Percentiles rank a stretch among this genome's conserved stretches.
Conservation (phyloP, 108 stramenopile genomes). For the Nitzschia palea region DNA sequence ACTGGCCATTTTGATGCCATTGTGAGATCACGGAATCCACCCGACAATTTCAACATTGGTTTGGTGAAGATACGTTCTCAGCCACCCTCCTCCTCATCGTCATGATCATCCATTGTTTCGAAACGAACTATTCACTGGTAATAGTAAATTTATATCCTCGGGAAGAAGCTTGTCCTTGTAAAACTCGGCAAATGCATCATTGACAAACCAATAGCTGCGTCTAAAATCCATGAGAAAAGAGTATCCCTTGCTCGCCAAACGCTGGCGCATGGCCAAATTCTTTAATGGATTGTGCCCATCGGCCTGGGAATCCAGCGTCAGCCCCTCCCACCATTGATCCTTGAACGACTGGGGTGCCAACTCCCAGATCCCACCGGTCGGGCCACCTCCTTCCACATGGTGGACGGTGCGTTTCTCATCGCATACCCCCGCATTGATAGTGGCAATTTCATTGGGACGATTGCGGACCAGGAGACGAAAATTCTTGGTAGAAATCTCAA, state of each 20-base stretch:
- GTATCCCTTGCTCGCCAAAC: not conserved
- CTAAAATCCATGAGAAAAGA: not conserved
- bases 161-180: too few relatives aligned
- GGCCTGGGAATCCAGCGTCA: not conserved
- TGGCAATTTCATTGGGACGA: not conserved
- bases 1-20: too few relatives aligned
- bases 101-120: too few relatives aligned
- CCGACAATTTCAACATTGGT: too few relatives aligned
- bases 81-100: too few relatives aligned
- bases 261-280: not conserved
- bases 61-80: too few relatives aligned
- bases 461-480: not conserved
- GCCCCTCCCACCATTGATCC: not conserved
- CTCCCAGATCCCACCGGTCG: not conserved
- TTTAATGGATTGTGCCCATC: not conserved
- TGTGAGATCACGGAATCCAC: too few relatives aligned
- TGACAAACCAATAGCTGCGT: not conserved
- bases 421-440: not conserved
- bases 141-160: too few relatives aligned
- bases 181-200: not conserved
- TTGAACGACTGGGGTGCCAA: not conserved
- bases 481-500: conserved; percentile 1
- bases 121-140: too few relatives aligned
- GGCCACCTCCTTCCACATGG: not conserved
- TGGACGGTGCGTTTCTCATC: not conserved